Evolutionary conservation across 257 asterid genomes (phyloP).

Genomic region (Nicotiana tomentosiformis): DNA sequence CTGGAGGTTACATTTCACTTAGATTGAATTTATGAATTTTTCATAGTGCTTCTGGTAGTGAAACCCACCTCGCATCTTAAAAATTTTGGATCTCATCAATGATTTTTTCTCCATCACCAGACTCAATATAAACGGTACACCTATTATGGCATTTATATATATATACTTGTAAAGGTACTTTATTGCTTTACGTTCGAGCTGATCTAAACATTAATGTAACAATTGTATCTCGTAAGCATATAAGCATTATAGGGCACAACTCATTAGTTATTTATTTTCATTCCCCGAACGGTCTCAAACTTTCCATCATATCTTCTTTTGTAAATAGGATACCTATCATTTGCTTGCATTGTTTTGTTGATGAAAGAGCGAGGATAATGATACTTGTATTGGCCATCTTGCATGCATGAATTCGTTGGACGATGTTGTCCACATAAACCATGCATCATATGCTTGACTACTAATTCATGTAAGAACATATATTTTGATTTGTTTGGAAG

Average conservation of each 20-base stretch:
- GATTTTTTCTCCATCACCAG: no score
- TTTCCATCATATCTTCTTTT: background rate
- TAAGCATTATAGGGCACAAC: slow-evolving; percentile 5
- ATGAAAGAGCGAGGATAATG: background rate
- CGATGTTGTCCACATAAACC: background rate
- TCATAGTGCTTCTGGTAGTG: no score
- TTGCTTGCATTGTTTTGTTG: background rate
- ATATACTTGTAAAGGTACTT: no score
- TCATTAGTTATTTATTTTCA: background rate
- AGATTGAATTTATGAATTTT: no score
- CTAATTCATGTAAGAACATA: background rate
- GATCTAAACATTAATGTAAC: background rate
- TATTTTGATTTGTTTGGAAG: background rate
- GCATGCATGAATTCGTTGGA: background rate
- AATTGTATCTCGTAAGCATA: background rate
- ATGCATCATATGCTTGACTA: background rate
- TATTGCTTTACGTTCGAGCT: no score
- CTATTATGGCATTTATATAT: no score
- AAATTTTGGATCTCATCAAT: no score
- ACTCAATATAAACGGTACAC: no score
- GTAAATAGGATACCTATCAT: background rate
- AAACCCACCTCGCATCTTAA: no score
- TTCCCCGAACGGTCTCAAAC: background rate
- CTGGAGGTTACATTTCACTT: no score
- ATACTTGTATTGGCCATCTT: background rate